Percentiles rank a stretch among this genome's conserved stretches.
Conservation (phyloP, 2,329 filamentous ascomycete species). For the Sporothrix brasiliensis region DNA sequence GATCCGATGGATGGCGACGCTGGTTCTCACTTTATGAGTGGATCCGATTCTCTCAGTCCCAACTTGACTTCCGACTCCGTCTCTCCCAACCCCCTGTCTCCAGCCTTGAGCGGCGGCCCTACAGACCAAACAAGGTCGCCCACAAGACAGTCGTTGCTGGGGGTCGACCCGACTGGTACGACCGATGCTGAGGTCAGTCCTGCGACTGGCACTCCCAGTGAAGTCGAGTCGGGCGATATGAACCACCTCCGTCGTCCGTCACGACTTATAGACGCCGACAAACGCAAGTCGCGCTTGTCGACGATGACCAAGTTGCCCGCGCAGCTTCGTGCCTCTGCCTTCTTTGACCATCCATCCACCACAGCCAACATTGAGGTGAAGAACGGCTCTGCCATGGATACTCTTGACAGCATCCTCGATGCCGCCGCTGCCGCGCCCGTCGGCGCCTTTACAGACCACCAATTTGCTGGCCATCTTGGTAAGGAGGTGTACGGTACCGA, state of each 20-base stretch:
- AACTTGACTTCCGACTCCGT: conserved; percentile 9
- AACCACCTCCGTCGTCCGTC: conserved; percentile 41
- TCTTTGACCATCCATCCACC: conserved; percentile 72
- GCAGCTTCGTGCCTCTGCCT: conserved; percentile 85
- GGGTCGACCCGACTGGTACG: neutral
- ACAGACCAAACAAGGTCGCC: neutral
- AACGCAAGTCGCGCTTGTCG: conserved; percentile 46
- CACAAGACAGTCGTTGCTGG: conserved; percentile 6
- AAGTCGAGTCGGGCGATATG: conserved; percentile 27
- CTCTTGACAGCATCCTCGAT: conserved; percentile 87
- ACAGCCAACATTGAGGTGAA: conserved; percentile 60
- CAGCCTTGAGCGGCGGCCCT: neutral
- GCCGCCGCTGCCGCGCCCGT: conserved; percentile 87
- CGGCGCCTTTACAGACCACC: conserved; percentile 87
- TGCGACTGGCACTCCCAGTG: neutral
- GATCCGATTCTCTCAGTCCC: conserved; percentile 5
- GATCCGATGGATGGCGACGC: conserved; percentile 49
- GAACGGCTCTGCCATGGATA: conserved; percentile 82
- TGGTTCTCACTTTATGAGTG: conserved; percentile 33
- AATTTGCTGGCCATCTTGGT: conserved; percentile 75
- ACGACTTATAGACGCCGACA: conserved; percentile 42
- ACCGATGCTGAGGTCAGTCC: conserved; percentile 20
- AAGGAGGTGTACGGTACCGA: conserved; percentile 71
- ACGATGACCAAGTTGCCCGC: conserved; percentile 65
- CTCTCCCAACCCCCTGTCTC: conserved; percentile 1